phyloP scores from a whole-genome alignment of 78 protist species.

The Anaeramoeba ignava region DNA sequence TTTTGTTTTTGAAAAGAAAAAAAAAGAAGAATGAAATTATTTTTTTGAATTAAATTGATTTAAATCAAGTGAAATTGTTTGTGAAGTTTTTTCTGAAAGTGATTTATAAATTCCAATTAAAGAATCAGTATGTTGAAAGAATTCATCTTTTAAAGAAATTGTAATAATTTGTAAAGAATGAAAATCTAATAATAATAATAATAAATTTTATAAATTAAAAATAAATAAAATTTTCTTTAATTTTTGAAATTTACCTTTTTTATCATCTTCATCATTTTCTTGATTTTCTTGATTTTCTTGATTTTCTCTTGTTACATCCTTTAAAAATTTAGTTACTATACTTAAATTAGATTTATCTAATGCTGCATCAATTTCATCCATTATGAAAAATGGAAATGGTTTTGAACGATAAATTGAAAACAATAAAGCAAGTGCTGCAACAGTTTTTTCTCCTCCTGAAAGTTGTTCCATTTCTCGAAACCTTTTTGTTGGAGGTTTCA shows the following conservation, averaged over 20 bases:
- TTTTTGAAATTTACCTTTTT: neutral
- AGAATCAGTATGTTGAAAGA: neutral
- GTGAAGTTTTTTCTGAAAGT: neutral
- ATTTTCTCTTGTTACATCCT: neutral
- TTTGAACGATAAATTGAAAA: constrained; percentile 79
- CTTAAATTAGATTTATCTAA: constrained; percentile 81
- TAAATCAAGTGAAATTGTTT: neutral
- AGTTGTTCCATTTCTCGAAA: constrained; percentile 82
- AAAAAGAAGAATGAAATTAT: too few species aligned
- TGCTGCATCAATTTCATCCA: constrained; percentile 99
- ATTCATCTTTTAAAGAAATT: neutral
- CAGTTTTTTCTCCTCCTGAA: constrained; percentile 97
- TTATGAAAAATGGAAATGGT: constrained; percentile 93
- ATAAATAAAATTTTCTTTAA: neutral
- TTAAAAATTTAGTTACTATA: constrained; percentile 48
- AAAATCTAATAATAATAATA: too few species aligned
- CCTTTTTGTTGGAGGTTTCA: constrained; percentile 91
- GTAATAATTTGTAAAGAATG: neutral
- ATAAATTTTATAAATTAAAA: too few species aligned
- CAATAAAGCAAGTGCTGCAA: constrained; percentile 95
- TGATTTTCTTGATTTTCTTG: neutral
- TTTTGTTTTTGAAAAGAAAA: too few species aligned
- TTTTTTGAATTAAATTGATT: too few species aligned
- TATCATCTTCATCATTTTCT: neutral
- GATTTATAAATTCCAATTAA: neutral